Conservation (phyloP, 2,329 filamentous ascomycete genomes). For the Colletotrichum sp. region DNA sequence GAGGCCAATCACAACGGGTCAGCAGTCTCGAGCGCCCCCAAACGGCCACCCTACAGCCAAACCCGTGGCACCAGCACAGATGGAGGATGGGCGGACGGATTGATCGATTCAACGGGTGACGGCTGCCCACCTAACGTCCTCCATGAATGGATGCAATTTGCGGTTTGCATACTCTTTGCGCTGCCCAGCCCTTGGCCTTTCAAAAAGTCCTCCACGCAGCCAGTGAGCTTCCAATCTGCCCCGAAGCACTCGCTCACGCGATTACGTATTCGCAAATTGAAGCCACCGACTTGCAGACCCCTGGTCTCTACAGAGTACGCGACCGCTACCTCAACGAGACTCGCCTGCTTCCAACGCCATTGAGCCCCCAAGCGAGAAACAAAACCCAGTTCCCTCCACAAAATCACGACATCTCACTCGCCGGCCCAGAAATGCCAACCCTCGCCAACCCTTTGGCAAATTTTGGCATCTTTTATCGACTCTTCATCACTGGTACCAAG, state of each 20-base stretch:
- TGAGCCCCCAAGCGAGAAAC: not conserved
- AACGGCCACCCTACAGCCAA: not conserved
- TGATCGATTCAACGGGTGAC: not conserved
- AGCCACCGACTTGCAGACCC: not conserved
- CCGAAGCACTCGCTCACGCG: not conserved
- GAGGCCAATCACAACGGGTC: not conserved
- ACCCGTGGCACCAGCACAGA: not conserved
- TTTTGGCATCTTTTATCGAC: constrained; percentile 14
- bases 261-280: constrained; percentile 3
- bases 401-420: constrained; percentile 3
- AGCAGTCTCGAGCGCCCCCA: not conserved
- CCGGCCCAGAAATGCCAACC: constrained; percentile 18
- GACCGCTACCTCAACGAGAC: not conserved
- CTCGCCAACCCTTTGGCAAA: constrained; percentile 6
- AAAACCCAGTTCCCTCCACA: not conserved
- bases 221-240: not conserved
- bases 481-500: constrained; percentile 17
- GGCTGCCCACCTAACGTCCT: not conserved
- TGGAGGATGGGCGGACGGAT: not conserved
- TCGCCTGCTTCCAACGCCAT: not conserved
- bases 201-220: not conserved
- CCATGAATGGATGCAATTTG: not conserved
- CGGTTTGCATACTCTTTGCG: not conserved
- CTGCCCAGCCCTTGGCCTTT: constrained; percentile 15
- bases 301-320: not conserved